Evolutionary conservation across 2,329 filamentous ascomycete genomes (phyloP), one percentile per base, ranked within the genome.

Genomic region (Neopestalotiopsis clavispora): DNA sequence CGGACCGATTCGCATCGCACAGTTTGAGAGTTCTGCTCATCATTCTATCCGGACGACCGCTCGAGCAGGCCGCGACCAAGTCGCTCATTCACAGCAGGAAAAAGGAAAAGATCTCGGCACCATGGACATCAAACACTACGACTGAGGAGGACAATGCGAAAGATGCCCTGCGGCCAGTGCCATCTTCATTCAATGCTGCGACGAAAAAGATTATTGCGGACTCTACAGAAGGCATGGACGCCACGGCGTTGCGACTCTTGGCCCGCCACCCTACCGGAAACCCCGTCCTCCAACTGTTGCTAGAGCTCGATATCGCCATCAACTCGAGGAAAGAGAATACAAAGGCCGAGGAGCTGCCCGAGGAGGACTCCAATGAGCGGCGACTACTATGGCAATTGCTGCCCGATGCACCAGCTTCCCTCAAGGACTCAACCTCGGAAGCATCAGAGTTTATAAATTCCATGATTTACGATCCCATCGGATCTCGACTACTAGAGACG

Each of bases 201-300:
- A 83, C 96, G 61, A 90, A 92, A 74, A 95, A 97, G 78, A 92
- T 98, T 72, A 93, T 98, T 73, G 84, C 84, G 58, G 92, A 94
- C 74, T 92, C 93, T 63, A 90, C 94, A 10, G 86, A 90, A 0
- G 89, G 88, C 0, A 86, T 98, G 74, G 94, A 96, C 77, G 87
- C 92, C 1, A 93, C 92, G 3, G 92, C 94, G 74, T 86, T 98
- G 34, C 90, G 94, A 34, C 90, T 96, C 2, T 84, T 99, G 68
- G 94, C 95, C 1, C 94, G 91, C 23, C 95, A 98, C 76, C 94
- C 93, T 4, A 93, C 95, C 1, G 96, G 94, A 62, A 98, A 97
- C 75, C 96, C 96, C 0, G 92, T 94, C 0, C 85, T 99, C n/a
- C 96, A 98, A 78, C 87, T 98, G 1, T 84, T 99, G 38, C 84